Base-by-base conservation (phyloP, 345 rosid species). In the Populus nigra region DNA sequence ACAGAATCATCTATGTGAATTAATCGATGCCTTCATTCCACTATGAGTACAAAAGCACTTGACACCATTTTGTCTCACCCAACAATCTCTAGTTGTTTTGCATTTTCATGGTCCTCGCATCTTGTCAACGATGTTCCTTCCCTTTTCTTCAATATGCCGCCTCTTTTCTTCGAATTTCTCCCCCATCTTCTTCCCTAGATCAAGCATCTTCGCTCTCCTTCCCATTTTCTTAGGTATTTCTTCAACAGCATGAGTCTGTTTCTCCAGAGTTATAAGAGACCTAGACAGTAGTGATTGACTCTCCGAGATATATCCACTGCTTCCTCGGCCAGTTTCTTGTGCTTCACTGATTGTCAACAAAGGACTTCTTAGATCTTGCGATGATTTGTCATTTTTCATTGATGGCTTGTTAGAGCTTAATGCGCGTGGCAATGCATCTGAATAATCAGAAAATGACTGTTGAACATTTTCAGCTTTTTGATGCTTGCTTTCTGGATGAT, bases 161-260 rank as follows among this genome's bases (percentile, higher is more conserved):
- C 92, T 89, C 86, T 88, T 90, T 86, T 94, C 97, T 79, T 93
- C 99, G 1, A 95, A 71, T 86, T 91, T 95, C 81, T 93, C 98
- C 25, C 97, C 93, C 90, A 95, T 85, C 85, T 91, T 93, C 90
- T 92, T 92, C 78, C 91, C 88, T 59, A 95, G 76, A 79, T 91
- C 96, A n/a, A 92, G 77, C 93, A 95, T 91, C 81, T 90, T 89
- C 25, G 90, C 97, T 78, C 75, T 89, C 80, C 87, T 82, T 57
- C 99, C 95, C 67, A 76, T 47, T 80, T 80, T 93, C 91, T 88
- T 93, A 13, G 80, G 87, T 86, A 78, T 88, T 3, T 91, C 93
- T 57, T 86, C 96, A 36, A 61, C 25, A n/a, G 71, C 77, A 23
- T 27, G 23, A 72, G 62, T 70, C 31, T 63, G 84, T 67, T 72